These are phyloP conservation scores for Dendrocalamus latiflorus DNA, from an alignment of 202 grass and related monocot species.

Conservation along the genomic window DNA sequence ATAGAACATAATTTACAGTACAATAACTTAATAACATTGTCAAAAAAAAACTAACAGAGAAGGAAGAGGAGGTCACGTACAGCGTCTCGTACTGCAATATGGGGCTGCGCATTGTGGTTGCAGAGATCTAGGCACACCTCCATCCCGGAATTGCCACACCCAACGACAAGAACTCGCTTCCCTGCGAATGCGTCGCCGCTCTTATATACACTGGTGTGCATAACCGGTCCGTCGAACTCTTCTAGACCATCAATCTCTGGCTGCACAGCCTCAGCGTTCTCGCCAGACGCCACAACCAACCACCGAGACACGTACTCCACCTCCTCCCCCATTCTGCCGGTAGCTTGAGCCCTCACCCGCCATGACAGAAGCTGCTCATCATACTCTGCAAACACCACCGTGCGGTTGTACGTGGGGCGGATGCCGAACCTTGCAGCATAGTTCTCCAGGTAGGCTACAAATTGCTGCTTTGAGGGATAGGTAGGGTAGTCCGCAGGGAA, in stretches of 20 bases:
- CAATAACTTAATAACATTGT: constrained; percentile 28
- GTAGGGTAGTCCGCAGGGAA: constrained; percentile 67
- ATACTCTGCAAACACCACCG: constrained; percentile 60
- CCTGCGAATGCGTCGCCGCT: constrained; percentile 54
- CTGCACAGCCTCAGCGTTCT: constrained; percentile 80
- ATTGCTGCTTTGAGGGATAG: constrained; percentile 89
- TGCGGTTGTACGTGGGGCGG: constrained; percentile 58
- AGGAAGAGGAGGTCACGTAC: constrained; percentile 48
- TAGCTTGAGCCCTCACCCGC: constrained; percentile 37
- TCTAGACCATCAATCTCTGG: constrained; percentile 69
- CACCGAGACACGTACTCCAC: constrained; percentile 61
- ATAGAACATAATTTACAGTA: neutral
- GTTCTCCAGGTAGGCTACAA: constrained; percentile 71
- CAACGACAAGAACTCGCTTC: constrained; percentile 77
- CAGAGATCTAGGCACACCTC: constrained; percentile 97
- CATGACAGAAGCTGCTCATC: constrained; percentile 51
- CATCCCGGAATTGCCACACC: constrained; percentile 96
- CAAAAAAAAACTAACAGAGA: constrained; percentile 34
- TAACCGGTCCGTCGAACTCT: constrained; percentile 46
- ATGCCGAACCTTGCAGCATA: constrained; percentile 68
- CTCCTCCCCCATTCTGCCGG: constrained; percentile 19
- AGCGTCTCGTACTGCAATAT: constrained; percentile 80
- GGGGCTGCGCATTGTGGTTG: constrained; percentile 67
- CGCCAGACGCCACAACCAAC: constrained; percentile 86
- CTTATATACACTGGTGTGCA: constrained; percentile 85